Percentiles rank a stretch among this genome's conserved stretches.
Evolutionary conservation across 2,329 filamentous ascomycete genomes (phyloP).

Genomic region (Trichophyton benhamiae): DNA sequence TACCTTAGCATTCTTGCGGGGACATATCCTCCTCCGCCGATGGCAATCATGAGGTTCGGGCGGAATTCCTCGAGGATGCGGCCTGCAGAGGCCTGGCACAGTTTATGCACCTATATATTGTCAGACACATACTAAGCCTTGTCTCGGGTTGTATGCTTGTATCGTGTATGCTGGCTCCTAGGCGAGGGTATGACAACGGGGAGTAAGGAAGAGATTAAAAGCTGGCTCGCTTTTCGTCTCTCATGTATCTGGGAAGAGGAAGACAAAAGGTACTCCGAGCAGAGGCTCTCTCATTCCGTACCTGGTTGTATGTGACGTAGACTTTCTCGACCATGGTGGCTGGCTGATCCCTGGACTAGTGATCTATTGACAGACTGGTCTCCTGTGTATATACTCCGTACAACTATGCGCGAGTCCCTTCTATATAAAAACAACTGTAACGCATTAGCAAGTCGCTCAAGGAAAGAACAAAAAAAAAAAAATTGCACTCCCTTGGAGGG

Average conservation of each 20-base stretch:
- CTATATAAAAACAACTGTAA: neutral
- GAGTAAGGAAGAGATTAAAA: neutral
- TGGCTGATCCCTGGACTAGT: neutral
- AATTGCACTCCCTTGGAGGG: neutral
- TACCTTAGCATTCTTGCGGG: constrained; percentile 87
- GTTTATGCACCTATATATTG: constrained; percentile 70
- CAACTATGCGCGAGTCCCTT: neutral
- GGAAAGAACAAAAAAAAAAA: neutral
- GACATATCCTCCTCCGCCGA: constrained; percentile 93
- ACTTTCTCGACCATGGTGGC: constrained; percentile 67
- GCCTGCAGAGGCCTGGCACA: constrained; percentile 77
- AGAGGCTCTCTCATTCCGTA: constrained; percentile 33
- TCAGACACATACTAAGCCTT: neutral
- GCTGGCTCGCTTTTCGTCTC: neutral
- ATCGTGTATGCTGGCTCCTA: neutral
- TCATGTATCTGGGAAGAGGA: neutral
- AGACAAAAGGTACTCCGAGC: neutral
- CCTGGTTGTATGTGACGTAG: constrained; percentile 88
- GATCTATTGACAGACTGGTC: too few species aligned
- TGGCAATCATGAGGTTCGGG: constrained; percentile 95
- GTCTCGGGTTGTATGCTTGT: neutral
- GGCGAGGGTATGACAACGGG: neutral
- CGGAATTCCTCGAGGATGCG: constrained; percentile 73
- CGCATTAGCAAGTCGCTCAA: neutral
- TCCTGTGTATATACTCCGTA: too few species aligned